A percentile compares a stretch with the other conserved stretches of the same genome.
Conservation (phyloP, 306 rosid genomes). For the Quercus variabilis region DNA sequence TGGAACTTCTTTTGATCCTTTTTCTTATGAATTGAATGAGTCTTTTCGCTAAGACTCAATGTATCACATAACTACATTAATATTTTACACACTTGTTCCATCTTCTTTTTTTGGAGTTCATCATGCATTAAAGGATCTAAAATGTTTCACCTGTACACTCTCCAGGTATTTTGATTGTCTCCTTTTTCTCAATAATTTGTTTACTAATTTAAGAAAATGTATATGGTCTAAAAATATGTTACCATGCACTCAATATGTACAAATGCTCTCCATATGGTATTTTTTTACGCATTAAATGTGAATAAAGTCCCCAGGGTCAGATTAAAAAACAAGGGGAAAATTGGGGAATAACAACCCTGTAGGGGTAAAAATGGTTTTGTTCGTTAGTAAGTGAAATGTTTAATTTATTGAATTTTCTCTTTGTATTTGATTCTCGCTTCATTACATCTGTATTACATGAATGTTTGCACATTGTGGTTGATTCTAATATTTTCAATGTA, state of each 20-base stretch:
- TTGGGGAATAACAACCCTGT: background rate
- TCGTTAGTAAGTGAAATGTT: background rate
- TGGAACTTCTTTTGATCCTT: background rate
- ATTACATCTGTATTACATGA: background rate
- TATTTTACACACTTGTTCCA: no score
- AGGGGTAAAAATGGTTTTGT: background rate
- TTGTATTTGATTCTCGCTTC: background rate
- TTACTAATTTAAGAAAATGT: background rate
- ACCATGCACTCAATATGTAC: background rate
- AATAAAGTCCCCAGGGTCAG: background rate
- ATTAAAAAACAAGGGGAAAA: background rate
- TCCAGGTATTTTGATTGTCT: no score
- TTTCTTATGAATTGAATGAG: background rate
- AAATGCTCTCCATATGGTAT: background rate
- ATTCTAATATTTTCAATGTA: background rate
- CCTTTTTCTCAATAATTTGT: background rate
- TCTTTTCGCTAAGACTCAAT: background rate
- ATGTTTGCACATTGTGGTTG: background rate
- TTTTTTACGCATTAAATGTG: background rate
- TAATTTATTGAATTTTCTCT: background rate
- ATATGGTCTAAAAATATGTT: background rate
- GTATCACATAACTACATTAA: no score
- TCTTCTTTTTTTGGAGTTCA: background rate
- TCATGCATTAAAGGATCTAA: background rate
- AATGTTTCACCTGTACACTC: no score